Evolutionary conservation across 176 grass and related monocot genomes (phyloP).

Genomic region (Oryza coarctata): DNA sequence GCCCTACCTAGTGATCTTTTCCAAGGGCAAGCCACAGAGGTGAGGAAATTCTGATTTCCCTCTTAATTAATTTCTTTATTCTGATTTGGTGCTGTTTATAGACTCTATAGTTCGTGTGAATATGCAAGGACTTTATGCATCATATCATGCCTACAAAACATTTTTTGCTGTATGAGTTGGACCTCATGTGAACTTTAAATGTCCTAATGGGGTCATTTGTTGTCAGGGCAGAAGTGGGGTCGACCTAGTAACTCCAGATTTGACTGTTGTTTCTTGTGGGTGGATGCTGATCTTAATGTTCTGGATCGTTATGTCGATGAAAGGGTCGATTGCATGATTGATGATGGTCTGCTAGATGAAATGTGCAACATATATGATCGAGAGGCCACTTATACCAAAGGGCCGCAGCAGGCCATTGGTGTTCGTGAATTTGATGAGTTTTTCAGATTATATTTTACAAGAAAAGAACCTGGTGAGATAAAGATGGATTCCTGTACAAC

Average conservation of each 20-base stretch:
- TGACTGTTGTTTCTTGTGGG: slow-evolving; percentile 88
- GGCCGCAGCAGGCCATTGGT: slow-evolving; percentile 77
- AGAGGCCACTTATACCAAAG: slow-evolving; percentile 72
- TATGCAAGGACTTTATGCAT: background rate
- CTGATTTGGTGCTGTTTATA: background rate
- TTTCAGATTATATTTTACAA: slow-evolving; percentile 55
- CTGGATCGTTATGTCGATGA: slow-evolving; percentile 72
- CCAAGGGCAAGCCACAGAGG: slow-evolving; percentile 68
- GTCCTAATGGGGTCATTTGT: slow-evolving; percentile 37
- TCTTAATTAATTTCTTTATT: background rate
- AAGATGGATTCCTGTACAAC: background rate
- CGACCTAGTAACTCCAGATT: slow-evolving; percentile 59
- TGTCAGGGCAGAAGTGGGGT: slow-evolving; percentile 86
- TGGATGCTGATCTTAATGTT: slow-evolving; percentile 72
- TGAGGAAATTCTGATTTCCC: slow-evolving; percentile 17
- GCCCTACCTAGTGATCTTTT: slow-evolving; percentile 81
- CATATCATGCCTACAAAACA: background rate
- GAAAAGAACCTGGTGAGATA: slow-evolving; percentile 28
- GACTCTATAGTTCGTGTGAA: background rate
- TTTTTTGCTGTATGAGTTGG: background rate
- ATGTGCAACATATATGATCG: slow-evolving; percentile 64
- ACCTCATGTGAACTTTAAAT: background rate
- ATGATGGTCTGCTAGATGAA: slow-evolving; percentile 76
- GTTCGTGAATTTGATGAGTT: slow-evolving; percentile 89
- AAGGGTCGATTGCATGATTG: slow-evolving; percentile 84